Base-by-base conservation (phyloP, 2,329 filamentous ascomycete species). In the Falciphora oryzae region DNA sequence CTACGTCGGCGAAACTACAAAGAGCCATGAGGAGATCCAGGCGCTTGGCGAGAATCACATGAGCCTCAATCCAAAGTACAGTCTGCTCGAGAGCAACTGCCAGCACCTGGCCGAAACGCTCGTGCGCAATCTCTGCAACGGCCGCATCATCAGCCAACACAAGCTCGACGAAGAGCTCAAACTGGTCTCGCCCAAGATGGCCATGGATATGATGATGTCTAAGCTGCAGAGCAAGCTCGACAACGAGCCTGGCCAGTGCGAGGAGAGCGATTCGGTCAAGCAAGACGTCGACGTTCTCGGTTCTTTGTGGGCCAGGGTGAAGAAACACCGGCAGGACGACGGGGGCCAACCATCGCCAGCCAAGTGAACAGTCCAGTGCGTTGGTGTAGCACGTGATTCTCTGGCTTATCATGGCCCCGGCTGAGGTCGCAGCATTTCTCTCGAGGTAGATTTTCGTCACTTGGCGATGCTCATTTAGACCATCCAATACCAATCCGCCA, bases 1-100 rank as follows among this genome's bases (percentile, higher is more conserved):
- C 58, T 75, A 75, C 31, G 70, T 75, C 22, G 73, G 73, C 14
- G 73, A 75, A 66, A 74, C 72, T 10, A 73, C 71, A 2, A 71
- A 70, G 64, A 67, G 69, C 28, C 71, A 75, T 60, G 66, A 72
- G 50, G 70, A 73, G 57, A 72, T 75, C 31, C 65, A 72, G 62
- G 65, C 69, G 18, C 60, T 74, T 14, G 74, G 72, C 73, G 64
- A 67, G 71, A 59, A 31, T 2, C 31, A 50, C 29, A 59, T 53
- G 57, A n/a, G 31, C 53, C 14, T 70, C n/a, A 69, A 75, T 56
- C 74, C 73, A 16, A 70, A 70, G 31, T 75, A 75, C 59, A 70
- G 73, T 28, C 67, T 74, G 13, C 66, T 74, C 10, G 68, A 69
- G 32, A 73, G 70, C 63, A 75, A 74, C 65, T 75, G 73, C 57